Conservation (phyloP, 306 rosid species). For the Trifolium pratense region DNA sequence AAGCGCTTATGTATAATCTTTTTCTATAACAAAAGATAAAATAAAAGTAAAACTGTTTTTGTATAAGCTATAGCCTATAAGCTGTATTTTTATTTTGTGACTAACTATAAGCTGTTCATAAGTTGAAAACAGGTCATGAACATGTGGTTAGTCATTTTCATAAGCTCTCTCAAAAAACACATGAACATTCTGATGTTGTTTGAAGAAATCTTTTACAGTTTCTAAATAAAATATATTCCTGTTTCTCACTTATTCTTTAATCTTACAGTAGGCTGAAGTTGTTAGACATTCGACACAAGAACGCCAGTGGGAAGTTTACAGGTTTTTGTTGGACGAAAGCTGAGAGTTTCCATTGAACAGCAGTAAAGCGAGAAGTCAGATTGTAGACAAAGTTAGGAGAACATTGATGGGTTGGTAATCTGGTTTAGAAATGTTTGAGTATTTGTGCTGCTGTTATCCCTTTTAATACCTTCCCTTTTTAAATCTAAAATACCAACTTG, state of each 20-base stretch:
- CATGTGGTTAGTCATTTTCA: neutral
- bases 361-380: constrained; percentile 64
- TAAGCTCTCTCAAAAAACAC: neutral
- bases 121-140: neutral
- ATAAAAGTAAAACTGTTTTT: too few relatives aligned
- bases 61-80: too few relatives aligned
- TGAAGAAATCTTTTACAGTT: constrained; percentile 25
- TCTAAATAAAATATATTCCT: neutral
- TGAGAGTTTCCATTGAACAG: constrained; percentile 63
- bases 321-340: constrained; percentile 77
- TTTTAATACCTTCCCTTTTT: constrained; percentile 25
- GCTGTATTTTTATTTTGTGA: too few relatives aligned
- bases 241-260: neutral
- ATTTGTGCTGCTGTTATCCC: constrained; percentile 22
- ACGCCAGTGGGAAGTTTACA: constrained; percentile 90
- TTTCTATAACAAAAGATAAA: too few relatives aligned
- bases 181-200: constrained; percentile 19
- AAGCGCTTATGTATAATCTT: too few relatives aligned
- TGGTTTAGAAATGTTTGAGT: constrained; percentile 24
- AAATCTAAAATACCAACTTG: constrained; percentile 21
- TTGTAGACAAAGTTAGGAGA: constrained; percentile 78
- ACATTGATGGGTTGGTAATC: constrained; percentile 84
- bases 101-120: too few relatives aligned
- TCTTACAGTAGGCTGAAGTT: constrained; percentile 70
- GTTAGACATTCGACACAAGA: constrained; percentile 71